These are phyloP conservation scores for Gracilaria domingensis DNA, from an alignment of 23 red algal species.

Conservation along the genomic window DNA sequence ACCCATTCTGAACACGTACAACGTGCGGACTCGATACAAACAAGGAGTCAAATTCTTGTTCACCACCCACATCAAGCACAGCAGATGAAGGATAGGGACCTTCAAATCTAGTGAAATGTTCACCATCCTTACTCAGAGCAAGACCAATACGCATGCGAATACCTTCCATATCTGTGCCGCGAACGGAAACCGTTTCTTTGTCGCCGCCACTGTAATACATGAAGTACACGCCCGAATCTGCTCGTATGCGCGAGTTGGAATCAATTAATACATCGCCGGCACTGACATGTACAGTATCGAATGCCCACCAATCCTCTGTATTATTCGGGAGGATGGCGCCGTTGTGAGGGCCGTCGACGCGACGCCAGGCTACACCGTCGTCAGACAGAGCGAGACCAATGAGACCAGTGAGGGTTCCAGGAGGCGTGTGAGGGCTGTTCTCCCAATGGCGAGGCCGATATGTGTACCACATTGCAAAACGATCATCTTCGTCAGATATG, in stretches of 20 bases:
- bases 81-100: conserved; percentile 71
- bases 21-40: conserved; percentile 54
- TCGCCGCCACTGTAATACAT: conserved; percentile 78
- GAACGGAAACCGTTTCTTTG: conserved; percentile 38
- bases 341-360: conserved; percentile 40
- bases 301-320: conserved; percentile 70
- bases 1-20: conserved; percentile 22
- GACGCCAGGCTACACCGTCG: conserved; percentile 69
- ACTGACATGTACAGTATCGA: conserved; percentile 75
- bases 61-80: conserved; percentile 56
- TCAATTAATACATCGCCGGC: conserved; percentile 63
- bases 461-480: conserved; percentile 68
- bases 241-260: conserved; percentile 37
- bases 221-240: conserved; percentile 79
- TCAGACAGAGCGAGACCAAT: conserved; percentile 68
- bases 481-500: conserved; percentile 33
- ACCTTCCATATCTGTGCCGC: conserved; percentile 37
- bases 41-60: conserved; percentile 61
- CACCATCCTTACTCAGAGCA: conserved; percentile 87
- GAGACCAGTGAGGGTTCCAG: conserved; percentile 39
- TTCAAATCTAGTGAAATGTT: conserved; percentile 78
- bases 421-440: conserved; percentile 18
- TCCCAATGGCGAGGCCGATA: conserved; percentile 37
- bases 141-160: conserved; percentile 73
- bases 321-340: conserved; percentile 78